phyloP scores from a whole-genome alignment of 345 rosid species.

The Firmiana major region DNA sequence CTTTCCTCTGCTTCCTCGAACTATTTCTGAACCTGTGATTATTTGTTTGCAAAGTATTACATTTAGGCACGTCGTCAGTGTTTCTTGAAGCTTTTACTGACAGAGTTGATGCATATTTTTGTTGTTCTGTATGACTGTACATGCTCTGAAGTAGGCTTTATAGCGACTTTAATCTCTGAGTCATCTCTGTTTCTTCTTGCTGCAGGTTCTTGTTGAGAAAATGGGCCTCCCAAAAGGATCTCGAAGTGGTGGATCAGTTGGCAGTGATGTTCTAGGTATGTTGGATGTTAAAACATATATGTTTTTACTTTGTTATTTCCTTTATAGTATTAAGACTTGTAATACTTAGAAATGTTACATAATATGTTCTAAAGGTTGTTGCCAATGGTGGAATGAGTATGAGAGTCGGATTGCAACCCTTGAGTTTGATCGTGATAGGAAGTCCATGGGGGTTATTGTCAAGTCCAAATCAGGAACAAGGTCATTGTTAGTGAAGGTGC shows the following conservation, averaged over 20 bases:
- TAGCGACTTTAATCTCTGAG: not conserved
- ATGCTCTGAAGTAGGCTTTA: not conserved
- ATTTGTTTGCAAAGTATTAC: not conserved
- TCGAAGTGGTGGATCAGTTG: constrained; percentile 4
- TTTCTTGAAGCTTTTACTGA: not conserved
- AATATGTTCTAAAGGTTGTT: constrained; percentile 38
- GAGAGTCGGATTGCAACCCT: constrained; percentile 61
- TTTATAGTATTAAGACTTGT: not conserved
- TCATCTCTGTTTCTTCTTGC: not conserved
- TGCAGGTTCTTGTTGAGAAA: constrained; percentile 69
- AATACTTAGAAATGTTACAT: constrained; percentile 4
- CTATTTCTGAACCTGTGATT: not conserved
- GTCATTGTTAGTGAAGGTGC: constrained; percentile 63
- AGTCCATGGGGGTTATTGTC: constrained; percentile 75
- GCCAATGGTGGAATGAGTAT: constrained; percentile 46
- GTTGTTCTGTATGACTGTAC: not conserved
- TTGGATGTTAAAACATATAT: not conserved
- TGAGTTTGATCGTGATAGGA: constrained; percentile 70
- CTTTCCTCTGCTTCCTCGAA: not conserved
- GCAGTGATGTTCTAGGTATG: constrained; percentile 35
- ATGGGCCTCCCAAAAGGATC: constrained; percentile 54
- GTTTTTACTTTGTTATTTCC: not conserved
- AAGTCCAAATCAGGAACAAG: constrained; percentile 40
- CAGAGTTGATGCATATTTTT: not conserved
- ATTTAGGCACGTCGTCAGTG: not conserved